Evolutionary conservation across 345 rosid genomes (phyloP), one percentile per base, ranked within the genome.

Genomic region (Sisymbrium altissimum): DNA sequence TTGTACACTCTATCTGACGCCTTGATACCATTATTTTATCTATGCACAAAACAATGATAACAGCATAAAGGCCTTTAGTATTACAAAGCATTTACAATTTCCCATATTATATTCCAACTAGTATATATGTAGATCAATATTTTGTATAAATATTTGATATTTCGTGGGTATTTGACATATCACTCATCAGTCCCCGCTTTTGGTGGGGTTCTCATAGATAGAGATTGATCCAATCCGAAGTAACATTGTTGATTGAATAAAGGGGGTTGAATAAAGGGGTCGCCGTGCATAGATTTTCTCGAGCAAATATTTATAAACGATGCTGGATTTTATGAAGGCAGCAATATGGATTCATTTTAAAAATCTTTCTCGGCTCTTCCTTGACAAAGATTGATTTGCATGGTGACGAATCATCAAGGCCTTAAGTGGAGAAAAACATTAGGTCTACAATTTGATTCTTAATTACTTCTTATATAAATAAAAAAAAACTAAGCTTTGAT

Each of bases 1-100:
- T 40, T 48, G 78, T 46, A 46, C 66, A 17, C 40, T 64, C 63
- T 53, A 54, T 65, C 71, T 73, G 72, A 36, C 58, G 35, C 5
- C 9, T 45, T 66, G 52, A 66, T 74, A n/a, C 74, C 61, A 67
- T n/a, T 67, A 15, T 38, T 65, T 59, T 59, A 49, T 41, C 66
- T 67, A 33, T 33, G 43, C 46, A 39, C 35, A 17, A 59, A 66
- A 38, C 60, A 56, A 39, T n/a, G n/a, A n/a, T n/a, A n/a, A n/a
- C n/a, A n/a, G n/a, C n/a, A n/a, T n/a, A n/a, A n/a, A n/a, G n/a
- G n/a, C n/a, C n/a, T n/a, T n/a, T n/a, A n/a, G n/a, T n/a, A n/a
- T n/a, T n/a, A n/a, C n/a, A n/a, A n/a, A n/a, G n/a, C n/a, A n/a
- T n/a, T n/a, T n/a, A n/a, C n/a, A n/a, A n/a, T n/a, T n/a, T n/a